These are phyloP conservation scores for Penstemon newberryi DNA, from an alignment of 257 asterid species.

Conservation along the genomic window DNA sequence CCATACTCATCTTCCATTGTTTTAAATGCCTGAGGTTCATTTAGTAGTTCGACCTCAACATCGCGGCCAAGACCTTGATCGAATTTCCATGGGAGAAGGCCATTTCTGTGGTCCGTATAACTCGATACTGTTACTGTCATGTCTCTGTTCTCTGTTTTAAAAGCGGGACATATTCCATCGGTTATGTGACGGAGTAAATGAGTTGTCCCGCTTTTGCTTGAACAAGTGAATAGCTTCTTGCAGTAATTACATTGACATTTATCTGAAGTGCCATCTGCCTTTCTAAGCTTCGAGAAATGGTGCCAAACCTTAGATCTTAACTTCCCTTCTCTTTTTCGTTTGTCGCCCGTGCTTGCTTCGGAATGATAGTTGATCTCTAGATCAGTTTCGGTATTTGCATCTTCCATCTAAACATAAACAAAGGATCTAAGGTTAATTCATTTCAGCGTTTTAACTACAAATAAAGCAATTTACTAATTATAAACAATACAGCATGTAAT, in stretches of 20 bases:
- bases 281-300: constrained; percentile 75
- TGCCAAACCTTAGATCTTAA: constrained; percentile 82
- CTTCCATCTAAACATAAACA: constrained; percentile 51
- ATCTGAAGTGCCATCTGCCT: constrained; percentile 77
- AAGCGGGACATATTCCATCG: constrained; percentile 71
- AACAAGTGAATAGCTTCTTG: constrained; percentile 63
- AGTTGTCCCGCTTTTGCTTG: constrained; percentile 79
- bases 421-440: too few relatives aligned
- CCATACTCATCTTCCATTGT: constrained; percentile 38
- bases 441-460: not conserved
- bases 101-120: constrained; percentile 38
- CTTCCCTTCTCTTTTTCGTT: constrained; percentile 74
- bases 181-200: constrained; percentile 87
- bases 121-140: constrained; percentile 30
- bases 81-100: constrained; percentile 49
- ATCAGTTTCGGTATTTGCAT: constrained; percentile 40
- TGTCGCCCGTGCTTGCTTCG: constrained; percentile 61
- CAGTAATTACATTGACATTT: constrained; percentile 88
- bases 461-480: not conserved
- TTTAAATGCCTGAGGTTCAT: constrained; percentile 33
- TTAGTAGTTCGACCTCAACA: constrained; percentile 46
- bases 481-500: not conserved
- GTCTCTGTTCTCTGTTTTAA: constrained; percentile 48
- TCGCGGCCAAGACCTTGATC: constrained; percentile 46
- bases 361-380: constrained; percentile 52